phyloP scores from a whole-genome alignment of 208 protist genomes.

The Trichomonas vaginalis region DNA sequence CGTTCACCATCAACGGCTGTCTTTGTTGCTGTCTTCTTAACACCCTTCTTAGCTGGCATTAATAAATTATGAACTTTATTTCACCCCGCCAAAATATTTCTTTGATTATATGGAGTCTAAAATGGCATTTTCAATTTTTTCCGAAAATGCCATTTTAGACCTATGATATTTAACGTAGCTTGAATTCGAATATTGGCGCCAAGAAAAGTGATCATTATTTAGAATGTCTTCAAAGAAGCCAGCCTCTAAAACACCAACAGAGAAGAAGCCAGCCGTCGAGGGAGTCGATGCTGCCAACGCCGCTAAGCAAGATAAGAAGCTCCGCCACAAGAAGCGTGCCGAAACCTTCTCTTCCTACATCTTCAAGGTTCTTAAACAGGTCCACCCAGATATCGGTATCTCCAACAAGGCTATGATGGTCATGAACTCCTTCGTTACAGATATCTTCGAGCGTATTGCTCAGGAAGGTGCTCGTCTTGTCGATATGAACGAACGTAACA shows the following conservation, averaged over 20 bases:
- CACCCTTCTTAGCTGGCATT: slow-evolving; percentile 18
- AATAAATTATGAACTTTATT: neutral
- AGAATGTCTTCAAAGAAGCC: neutral
- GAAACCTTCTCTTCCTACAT: slow-evolving; percentile 72
- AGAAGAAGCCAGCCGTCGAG: neutral
- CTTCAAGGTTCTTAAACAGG: slow-evolving; percentile 76
- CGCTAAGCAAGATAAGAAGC: neutral
- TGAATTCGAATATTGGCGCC: neutral
- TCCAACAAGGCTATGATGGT: slow-evolving; percentile 86
- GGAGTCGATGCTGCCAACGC: neutral
- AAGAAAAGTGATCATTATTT: neutral
- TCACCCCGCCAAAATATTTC: neutral
- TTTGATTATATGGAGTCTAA: neutral
- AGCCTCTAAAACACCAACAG: slow-evolving; percentile 7
- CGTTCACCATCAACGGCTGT: slow-evolving; percentile 8
- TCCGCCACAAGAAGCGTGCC: slow-evolving; percentile 50
- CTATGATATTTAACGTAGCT: neutral
- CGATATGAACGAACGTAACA: slow-evolving; percentile 83
- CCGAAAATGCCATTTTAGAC: neutral
- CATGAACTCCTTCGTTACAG: slow-evolving; percentile 81
- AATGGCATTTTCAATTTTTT: neutral
- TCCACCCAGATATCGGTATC: slow-evolving; percentile 83
- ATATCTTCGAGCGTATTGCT: slow-evolving; percentile 85
- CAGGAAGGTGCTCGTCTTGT: slow-evolving; percentile 76
- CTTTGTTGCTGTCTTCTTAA: slow-evolving; percentile 10